Conservation (phyloP, 139 green algal species). For the Volvox reticuliferus region DNA sequence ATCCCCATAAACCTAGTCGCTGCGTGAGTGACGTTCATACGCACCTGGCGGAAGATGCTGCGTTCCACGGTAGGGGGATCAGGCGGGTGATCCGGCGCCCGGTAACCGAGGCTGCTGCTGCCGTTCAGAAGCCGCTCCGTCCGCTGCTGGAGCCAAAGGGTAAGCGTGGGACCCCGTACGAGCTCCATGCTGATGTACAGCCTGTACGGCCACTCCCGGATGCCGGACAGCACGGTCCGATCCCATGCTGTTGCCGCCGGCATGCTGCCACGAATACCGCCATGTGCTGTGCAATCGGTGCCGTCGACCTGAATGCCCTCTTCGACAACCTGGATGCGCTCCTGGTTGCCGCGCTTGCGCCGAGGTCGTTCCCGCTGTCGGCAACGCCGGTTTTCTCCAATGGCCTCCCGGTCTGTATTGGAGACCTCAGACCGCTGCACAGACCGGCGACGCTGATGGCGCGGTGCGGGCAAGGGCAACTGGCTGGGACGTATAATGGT, state of each 20-base stretch:
- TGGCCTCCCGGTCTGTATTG: neutral
- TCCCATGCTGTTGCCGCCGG: neutral
- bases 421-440: neutral
- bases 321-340: neutral
- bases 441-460: neutral
- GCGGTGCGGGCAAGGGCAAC: neutral
- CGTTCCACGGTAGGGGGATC: conserved; percentile 32
- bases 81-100: neutral
- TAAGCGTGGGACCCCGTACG: conserved; percentile 51
- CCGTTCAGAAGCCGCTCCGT: neutral
- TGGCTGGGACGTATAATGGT: neutral
- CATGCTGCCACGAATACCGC: neutral
- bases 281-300: neutral
- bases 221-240: conserved; percentile 7
- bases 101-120: neutral
- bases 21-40: neutral
- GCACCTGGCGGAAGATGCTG: conserved; percentile 55
- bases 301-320: neutral
- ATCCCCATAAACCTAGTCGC: too few relatives aligned
- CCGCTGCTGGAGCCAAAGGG: conserved; percentile 50
- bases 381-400: neutral
- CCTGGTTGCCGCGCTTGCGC: neutral
- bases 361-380: neutral
- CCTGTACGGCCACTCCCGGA: conserved; percentile 54
- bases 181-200: conserved; percentile 66